These are phyloP conservation scores for Pestalotiopsis sp. DNA, from an alignment of 2,329 filamentous ascomycete genomes.

Conservation along the genomic window DNA sequence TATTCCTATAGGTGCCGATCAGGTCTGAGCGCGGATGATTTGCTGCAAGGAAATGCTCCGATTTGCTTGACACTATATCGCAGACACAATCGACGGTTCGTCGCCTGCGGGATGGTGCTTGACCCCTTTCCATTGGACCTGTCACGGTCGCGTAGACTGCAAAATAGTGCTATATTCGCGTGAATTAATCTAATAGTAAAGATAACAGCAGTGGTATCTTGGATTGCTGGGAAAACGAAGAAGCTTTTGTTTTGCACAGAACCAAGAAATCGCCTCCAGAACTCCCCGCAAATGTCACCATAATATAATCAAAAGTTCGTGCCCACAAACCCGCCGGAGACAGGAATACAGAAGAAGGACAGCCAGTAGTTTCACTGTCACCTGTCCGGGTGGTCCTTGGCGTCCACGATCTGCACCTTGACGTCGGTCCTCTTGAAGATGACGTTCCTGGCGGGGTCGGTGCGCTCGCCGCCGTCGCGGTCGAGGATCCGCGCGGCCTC, in stretches of 20 bases:
- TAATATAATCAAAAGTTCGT: not conserved
- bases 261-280: not conserved
- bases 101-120: not conserved
- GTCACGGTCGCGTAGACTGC: not conserved
- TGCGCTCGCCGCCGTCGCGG: not conserved
- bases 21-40: not conserved
- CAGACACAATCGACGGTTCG: not conserved
- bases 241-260: not conserved
- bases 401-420: slow-evolving; percentile 11
- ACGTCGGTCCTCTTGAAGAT: slow-evolving; percentile 11
- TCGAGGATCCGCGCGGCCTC: not conserved
- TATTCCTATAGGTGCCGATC: not conserved
- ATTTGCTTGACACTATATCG: not conserved
- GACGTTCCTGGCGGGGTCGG: not conserved
- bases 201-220: not conserved
- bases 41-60: not conserved
- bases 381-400: not conserved
- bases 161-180: not conserved
- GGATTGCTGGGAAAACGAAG: not conserved
- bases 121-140: not conserved
- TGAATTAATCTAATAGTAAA: not conserved
- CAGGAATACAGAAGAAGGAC: not conserved
- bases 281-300: not conserved
- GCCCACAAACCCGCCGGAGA: not conserved
- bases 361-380: not conserved